Percentiles rank a stretch among this genome's conserved stretches.
phyloP scores from a whole-genome alignment of 1,284 basidiomycete species.

The Pseudozyma sp. region DNA sequence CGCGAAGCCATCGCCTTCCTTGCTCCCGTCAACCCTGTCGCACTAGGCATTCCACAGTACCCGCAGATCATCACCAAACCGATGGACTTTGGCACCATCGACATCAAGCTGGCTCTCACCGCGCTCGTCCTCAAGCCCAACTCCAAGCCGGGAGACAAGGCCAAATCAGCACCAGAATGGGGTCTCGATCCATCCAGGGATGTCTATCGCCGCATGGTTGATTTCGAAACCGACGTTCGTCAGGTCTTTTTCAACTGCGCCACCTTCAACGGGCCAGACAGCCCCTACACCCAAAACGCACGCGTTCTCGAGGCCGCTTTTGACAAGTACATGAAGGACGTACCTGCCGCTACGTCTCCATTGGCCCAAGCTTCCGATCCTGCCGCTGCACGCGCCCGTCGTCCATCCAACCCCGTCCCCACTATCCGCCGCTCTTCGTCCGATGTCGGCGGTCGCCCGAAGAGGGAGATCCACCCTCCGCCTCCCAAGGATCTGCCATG shows the following conservation, averaged over 20 bases:
- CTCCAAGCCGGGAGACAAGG: slow-evolving; percentile 59
- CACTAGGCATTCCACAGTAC: slow-evolving; percentile 91
- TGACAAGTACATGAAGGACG: slow-evolving; percentile 79
- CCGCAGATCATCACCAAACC: slow-evolving; percentile 85
- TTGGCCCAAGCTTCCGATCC: slow-evolving; percentile 65
- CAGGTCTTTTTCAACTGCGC: slow-evolving; percentile 86
- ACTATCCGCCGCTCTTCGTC: slow-evolving; percentile 77
- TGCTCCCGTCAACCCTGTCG: slow-evolving; percentile 88
- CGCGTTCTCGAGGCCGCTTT: slow-evolving; percentile 85
- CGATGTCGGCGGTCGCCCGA: slow-evolving; percentile 80
- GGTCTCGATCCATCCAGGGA: slow-evolving; percentile 55
- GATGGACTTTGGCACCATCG: slow-evolving; percentile 95
- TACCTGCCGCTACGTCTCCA: slow-evolving; percentile 50
- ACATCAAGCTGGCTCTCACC: slow-evolving; percentile 76
- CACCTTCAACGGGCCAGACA: slow-evolving; percentile 90
- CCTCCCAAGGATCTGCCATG: slow-evolving; percentile 91
- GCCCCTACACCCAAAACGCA: slow-evolving; percentile 82
- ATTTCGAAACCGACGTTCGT: slow-evolving; percentile 64
- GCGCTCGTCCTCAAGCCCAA: slow-evolving; percentile 54
- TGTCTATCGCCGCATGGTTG: slow-evolving; percentile 50
- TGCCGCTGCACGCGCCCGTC: slow-evolving; percentile 71
- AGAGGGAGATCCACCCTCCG: slow-evolving; percentile 95
- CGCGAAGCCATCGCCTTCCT: slow-evolving; percentile 87
- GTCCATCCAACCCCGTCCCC: slow-evolving; percentile 81
- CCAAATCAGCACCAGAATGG: slow-evolving; percentile 50